Base-by-base conservation (phyloP, 2,329 filamentous ascomycete genomes). In the Neospermospora avenae region DNA sequence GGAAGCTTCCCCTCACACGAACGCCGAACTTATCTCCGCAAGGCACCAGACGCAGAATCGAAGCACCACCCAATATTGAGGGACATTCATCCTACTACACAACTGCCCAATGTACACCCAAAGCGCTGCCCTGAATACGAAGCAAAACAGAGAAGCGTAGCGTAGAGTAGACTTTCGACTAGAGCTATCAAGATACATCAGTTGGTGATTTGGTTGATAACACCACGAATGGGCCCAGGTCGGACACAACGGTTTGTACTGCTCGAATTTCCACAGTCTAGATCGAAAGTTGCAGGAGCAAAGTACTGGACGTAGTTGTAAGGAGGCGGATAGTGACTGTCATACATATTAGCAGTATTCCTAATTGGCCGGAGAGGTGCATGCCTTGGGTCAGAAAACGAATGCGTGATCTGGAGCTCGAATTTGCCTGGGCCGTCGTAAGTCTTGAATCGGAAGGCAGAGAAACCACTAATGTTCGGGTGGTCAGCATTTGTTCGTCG, bases 351-450 rank as follows among this genome's bases (percentile, higher is more conserved):
- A 63, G 59, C 13, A 37, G 22, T 28, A 20, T 35, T 11, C 1
- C 11, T 13, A 18, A 11, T n/a, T n/a, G 16, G 34, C 2, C 4
- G 20, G 8, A 42, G 24, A 22, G 25, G 44, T n/a, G 46, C 67
- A 24, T 65, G 69, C 69, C 24, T 39, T 22, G 65, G 60, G 39
- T 69, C 64, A 18, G 58, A 55, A 41, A 65, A 71, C 25, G 44
- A 58, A 49, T 71, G 69, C 25, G 63, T 54, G 16, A 71, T 48
- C 14, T 63, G 52, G 4, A 71, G 42, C 1, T 18, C 24, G 64
- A 71, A 71, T 5, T 55, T 39, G 13, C 49, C 53, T 1, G 62
- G 42, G 39, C 39, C 57, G 14, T 55, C 58, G 49, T 62, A 69
- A 14, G 37, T 22, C 20, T 57, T 62, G 51, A 71, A 67, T 46